Conservation (phyloP, 2,329 filamentous ascomycete genomes). For the Arthrobotrys megalospora region DNA sequence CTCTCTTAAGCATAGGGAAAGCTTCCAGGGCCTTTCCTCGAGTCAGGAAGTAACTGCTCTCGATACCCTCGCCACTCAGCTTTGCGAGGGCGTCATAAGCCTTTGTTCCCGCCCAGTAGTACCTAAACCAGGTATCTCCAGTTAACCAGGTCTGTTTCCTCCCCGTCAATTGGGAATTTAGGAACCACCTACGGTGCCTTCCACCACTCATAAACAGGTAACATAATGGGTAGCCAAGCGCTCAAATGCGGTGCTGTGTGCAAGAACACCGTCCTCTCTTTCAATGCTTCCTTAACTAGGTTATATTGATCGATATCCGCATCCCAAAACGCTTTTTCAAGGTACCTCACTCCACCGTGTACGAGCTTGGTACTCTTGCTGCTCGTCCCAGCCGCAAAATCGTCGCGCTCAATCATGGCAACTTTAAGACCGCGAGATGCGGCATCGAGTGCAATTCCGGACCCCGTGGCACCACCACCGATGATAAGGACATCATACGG, state of each 20-base stretch:
- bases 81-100: slow-evolving; percentile 84
- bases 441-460: slow-evolving; percentile 80
- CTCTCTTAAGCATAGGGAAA: slow-evolving; percentile 89
- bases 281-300: slow-evolving; percentile 79
- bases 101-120: slow-evolving; percentile 84
- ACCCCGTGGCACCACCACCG: slow-evolving; percentile 79
- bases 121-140: slow-evolving; percentile 65
- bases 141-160: background rate
- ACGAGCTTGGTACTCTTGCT: slow-evolving; percentile 84
- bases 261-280: slow-evolving; percentile 82
- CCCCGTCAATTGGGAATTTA: background rate
- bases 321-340: slow-evolving; percentile 83
- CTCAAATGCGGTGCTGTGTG: slow-evolving; percentile 82
- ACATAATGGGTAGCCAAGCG: slow-evolving; percentile 82
- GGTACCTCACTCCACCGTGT: slow-evolving; percentile 81
- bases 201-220: slow-evolving; percentile 82
- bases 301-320: slow-evolving; percentile 81
- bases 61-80: slow-evolving; percentile 83
- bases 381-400: slow-evolving; percentile 81
- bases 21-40: slow-evolving; percentile 87
- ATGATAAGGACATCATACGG: slow-evolving; percentile 79
- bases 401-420: slow-evolving; percentile 79
- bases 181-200: slow-evolving; percentile 73
- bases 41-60: slow-evolving; percentile 89
- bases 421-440: slow-evolving; percentile 80